Base-by-base conservation (phyloP, 257 asterid genomes). In the Solanum peruvianum region DNA sequence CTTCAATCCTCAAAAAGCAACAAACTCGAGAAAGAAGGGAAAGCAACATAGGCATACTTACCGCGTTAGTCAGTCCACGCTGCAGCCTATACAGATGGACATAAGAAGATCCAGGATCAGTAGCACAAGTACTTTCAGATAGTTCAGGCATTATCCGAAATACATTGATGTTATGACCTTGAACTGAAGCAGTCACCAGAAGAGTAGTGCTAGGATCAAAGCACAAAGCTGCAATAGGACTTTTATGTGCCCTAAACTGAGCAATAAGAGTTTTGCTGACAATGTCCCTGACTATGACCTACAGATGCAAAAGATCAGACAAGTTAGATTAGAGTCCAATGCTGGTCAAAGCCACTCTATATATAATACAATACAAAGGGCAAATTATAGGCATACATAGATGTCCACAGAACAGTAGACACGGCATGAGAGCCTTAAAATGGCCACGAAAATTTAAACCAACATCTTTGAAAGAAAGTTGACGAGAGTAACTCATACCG, bases 41-140 rank as follows among this genome's bases (percentile, higher is more conserved):
- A 77, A 42, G 47, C 5, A 86, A 62, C 64, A 56, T 23, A 15
- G 27, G 11, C 44, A 69, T 39, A 87, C 97, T 93, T 94, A 97
- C 98, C 71, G 98, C 99, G 86, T 95, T 93, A 37, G 99, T 95
- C 75, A 97, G 76, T 88, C 99, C 98, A 86, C 99, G 97, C 88
- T 97, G 97, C 87, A 97, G 94, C 89, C 91, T 88, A 89, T 95
- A 97, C 67, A 97, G 97, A 89, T 94, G 98, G 86, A 89, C 92
- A 76, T 94, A 89, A 18, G 93, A 90, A 76, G 90, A 81, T 84
- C 89, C 89, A 82, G 95, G 89, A 88, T 93, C 92, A 83, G 90
- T 76, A 25, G 85, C 87, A 81, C 86, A 86, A 42, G 85, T 83
- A 82, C 45, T 52, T 87, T 64, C 85, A n/a, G 88, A 90, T 14